Conservation (phyloP, 495 filamentous ascomycete genomes). For the Hypoxylon crocopeplum region DNA sequence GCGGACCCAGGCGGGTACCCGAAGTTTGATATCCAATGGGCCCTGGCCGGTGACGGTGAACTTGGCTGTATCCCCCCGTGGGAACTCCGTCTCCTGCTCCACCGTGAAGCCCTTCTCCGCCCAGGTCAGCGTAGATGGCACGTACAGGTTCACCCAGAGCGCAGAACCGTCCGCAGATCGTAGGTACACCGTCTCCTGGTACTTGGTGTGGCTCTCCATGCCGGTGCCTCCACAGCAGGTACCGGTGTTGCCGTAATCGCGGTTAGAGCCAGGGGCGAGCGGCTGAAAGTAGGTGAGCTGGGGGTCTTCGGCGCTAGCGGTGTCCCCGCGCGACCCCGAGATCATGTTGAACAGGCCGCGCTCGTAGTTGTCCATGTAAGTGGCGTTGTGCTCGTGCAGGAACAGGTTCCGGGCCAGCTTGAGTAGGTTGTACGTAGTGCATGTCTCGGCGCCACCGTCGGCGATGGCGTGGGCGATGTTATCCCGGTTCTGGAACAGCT, state of each 20-base stretch:
- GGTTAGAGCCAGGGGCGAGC: constrained; percentile 39
- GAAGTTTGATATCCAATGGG: constrained; percentile 38
- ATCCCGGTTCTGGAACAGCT: constrained; percentile 45
- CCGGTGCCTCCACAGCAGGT: constrained; percentile 47
- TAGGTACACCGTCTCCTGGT: constrained; percentile 43
- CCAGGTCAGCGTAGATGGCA: constrained; percentile 43
- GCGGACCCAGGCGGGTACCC: constrained; percentile 41
- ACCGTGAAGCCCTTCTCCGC: constrained; percentile 35
- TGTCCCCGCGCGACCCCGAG: constrained; percentile 39
- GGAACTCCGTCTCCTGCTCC: constrained; percentile 40
- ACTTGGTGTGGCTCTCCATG: constrained; percentile 45
- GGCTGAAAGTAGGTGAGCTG: constrained; percentile 45
- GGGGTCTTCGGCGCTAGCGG: constrained; percentile 21
- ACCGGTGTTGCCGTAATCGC: constrained; percentile 42
- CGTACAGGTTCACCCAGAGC: constrained; percentile 45
- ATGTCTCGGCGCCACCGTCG: constrained; percentile 41
- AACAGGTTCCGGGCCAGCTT: constrained; percentile 45
- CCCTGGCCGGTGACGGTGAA: constrained; percentile 39
- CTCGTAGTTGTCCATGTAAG: constrained; percentile 48
- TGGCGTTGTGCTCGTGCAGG: constrained; percentile 36
- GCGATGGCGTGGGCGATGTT: constrained; percentile 40
- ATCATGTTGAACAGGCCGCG: constrained; percentile 44
- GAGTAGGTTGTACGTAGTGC: constrained; percentile 45
- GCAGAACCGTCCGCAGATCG: constrained; percentile 36
- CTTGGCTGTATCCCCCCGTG: constrained; percentile 34